Evolutionary conservation across 2,329 filamentous ascomycete genomes (phyloP).

Genomic region (Proliferodiscus dingleyae): DNA sequence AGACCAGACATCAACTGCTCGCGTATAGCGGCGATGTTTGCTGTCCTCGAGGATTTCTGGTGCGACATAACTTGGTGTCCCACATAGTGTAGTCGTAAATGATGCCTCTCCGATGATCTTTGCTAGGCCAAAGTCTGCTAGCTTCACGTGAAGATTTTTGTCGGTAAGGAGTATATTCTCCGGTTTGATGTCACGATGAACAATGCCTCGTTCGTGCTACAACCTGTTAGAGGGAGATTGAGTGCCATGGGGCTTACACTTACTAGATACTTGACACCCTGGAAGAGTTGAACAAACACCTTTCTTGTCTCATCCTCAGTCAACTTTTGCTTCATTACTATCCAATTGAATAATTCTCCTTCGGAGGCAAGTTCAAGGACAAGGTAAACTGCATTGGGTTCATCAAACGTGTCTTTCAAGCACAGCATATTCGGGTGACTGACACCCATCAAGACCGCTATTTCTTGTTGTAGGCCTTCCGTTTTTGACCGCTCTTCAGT

Average conservation of each 20-base stretch:
- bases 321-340: conserved; percentile 85
- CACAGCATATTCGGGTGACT: conserved; percentile 91
- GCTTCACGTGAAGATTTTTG: conserved; percentile 78
- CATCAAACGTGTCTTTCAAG: conserved; percentile 91
- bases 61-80: conserved; percentile 95
- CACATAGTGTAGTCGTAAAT: conserved; percentile 92
- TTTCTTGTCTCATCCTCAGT: conserved; percentile 79
- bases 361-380: conserved; percentile 86
- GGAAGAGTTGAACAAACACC: conserved; percentile 85
- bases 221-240: conserved; percentile 27
- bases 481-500: conserved; percentile 77
- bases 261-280: conserved; percentile 93
- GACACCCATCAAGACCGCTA: conserved; percentile 94
- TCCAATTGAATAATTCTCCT: conserved; percentile 93
- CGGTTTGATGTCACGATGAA: conserved; percentile 79
- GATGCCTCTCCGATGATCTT: conserved; percentile 99
- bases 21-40: conserved; percentile 81
- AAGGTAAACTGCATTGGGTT: conserved; percentile 83
- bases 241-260: conserved; percentile 29
- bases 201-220: conserved; percentile 93
- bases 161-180: conserved; percentile 72
- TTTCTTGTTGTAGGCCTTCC: conserved; percentile 88
- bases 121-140: conserved; percentile 93
- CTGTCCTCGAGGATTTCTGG: conserved; percentile 87
- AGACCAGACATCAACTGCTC: conserved; percentile 94